Conservation (phyloP, 768 basidiomycete species). For the Lactarius deliciosus region DNA sequence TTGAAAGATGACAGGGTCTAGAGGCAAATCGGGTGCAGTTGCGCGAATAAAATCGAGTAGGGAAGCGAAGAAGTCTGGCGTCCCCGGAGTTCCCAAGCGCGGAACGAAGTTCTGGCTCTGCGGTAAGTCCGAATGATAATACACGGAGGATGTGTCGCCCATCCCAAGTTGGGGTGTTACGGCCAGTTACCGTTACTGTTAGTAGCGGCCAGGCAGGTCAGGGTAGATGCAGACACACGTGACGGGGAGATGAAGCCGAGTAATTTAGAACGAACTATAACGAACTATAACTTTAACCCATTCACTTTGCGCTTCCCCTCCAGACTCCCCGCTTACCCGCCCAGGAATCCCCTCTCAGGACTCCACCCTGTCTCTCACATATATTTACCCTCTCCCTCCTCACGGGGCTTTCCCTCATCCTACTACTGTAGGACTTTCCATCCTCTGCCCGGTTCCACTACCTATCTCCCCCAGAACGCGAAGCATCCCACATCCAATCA, state of each 20-base stretch:
- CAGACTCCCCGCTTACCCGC: background rate
- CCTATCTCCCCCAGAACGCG: conserved; percentile 3
- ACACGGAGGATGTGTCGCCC: conserved; percentile 12
- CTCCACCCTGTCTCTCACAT: conserved; percentile 3
- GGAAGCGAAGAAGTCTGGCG: conserved; percentile 32
- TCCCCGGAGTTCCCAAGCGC: conserved; percentile 23
- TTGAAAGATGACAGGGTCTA: conserved; percentile 64
- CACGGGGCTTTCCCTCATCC: conserved; percentile 7
- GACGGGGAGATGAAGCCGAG: conserved; percentile 13
- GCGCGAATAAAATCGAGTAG: conserved; percentile 48
- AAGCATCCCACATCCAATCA: conserved; percentile 2
- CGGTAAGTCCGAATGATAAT: conserved; percentile 13
- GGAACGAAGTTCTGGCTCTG: conserved; percentile 2
- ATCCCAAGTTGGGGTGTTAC: background rate
- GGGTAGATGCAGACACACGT: conserved; percentile 11
- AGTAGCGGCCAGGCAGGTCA: background rate
- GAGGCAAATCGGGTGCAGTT: conserved; percentile 48
- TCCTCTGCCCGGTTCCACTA: background rate
- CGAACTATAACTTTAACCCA: background rate
- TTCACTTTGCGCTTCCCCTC: background rate
- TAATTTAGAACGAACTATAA: conserved; percentile 1
- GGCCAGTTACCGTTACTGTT: background rate
- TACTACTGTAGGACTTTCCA: conserved; percentile 1
- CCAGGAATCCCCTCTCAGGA: background rate
- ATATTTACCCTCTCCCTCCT: conserved; percentile 2